These are phyloP conservation scores for Penicillium steckii DNA, from an alignment of 495 filamentous ascomycete genomes.

Conservation along the genomic window DNA sequence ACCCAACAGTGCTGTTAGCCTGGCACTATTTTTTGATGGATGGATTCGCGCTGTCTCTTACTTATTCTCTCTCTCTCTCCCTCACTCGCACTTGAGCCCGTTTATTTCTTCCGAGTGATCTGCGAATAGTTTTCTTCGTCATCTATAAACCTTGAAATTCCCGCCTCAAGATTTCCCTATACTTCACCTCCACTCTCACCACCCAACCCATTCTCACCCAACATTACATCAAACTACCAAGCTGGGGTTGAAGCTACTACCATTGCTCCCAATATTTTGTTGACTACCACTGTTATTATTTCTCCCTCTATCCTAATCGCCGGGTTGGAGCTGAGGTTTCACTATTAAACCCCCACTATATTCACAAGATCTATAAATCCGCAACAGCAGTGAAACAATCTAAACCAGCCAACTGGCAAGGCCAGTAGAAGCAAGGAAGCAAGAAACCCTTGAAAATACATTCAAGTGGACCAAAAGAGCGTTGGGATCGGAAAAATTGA, in stretches of 20 bases:
- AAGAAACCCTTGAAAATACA: not conserved
- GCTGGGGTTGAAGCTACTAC: no score
- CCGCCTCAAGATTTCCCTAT: slow-evolving; percentile 9
- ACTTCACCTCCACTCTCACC: slow-evolving; percentile 4
- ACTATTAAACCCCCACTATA: slow-evolving; percentile 13
- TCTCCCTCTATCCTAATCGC: not conserved
- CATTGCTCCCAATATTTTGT: no score
- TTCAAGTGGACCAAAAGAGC: no score
- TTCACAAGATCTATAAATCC: not conserved
- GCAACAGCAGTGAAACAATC: not conserved
- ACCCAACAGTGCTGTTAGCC: slow-evolving; percentile 25
- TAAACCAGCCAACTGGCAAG: not conserved
- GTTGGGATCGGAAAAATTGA: no score
- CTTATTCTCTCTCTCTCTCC: no score
- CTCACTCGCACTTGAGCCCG: slow-evolving; percentile 24
- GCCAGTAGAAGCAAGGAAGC: not conserved
- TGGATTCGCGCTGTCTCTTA: no score
- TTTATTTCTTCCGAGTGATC: slow-evolving; percentile 21
- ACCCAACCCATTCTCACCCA: slow-evolving; percentile 1
- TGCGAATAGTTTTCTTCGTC: slow-evolving; percentile 10
- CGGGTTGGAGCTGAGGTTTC: not conserved
- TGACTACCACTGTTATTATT: not conserved
- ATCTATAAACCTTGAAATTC: slow-evolving; percentile 27
- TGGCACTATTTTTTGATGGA: slow-evolving; percentile 15
- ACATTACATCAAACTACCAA: not conserved